phyloP scores from a whole-genome alignment of 345 rosid genomes.

The Viola odorata region DNA sequence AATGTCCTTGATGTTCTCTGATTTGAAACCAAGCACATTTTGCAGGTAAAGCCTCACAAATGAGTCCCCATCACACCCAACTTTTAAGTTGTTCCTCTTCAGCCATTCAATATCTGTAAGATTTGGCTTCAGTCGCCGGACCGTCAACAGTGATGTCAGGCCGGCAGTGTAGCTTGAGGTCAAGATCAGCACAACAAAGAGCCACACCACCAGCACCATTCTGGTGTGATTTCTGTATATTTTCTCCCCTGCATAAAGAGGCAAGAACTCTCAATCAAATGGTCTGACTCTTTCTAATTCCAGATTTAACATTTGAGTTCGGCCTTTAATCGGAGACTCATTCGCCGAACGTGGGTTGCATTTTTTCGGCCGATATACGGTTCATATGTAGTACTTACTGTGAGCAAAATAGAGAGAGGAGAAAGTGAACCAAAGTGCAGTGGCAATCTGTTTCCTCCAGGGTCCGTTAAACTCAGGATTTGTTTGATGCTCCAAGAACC shows the following conservation, averaged over 20 bases:
- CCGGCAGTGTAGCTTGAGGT: constrained; percentile 60
- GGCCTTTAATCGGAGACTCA: too few relatives aligned
- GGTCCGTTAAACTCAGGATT: constrained; percentile 41
- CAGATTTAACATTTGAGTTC: too few relatives aligned
- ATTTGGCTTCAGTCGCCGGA: constrained; percentile 31
- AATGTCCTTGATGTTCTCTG: constrained; percentile 18
- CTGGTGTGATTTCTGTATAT: constrained; percentile 33
- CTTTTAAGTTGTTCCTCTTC: constrained; percentile 19
- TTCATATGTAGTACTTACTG: constrained; percentile 28
- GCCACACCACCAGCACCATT: constrained; percentile 49
- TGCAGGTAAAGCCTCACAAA: constrained; percentile 37
- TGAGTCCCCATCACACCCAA: constrained; percentile 49
- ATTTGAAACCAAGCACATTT: constrained; percentile 22
- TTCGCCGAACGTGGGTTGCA: neutral
- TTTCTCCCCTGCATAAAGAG: constrained; percentile 36
- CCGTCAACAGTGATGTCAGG: constrained; percentile 51
- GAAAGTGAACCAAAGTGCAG: constrained; percentile 44
- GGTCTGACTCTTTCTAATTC: too few relatives aligned
- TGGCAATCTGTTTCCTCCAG: constrained; percentile 28
- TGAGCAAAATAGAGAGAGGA: constrained; percentile 54
- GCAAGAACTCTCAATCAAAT: neutral
- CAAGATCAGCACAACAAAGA: constrained; percentile 48
- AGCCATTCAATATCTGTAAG: constrained; percentile 32
- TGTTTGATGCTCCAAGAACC: constrained; percentile 37
- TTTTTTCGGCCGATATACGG: neutral